Percentiles rank a stretch among this genome's conserved stretches.
These are phyloP conservation scores for Piper betle DNA, from an alignment of 164 flowering plant genomes.

Conservation along the genomic window DNA sequence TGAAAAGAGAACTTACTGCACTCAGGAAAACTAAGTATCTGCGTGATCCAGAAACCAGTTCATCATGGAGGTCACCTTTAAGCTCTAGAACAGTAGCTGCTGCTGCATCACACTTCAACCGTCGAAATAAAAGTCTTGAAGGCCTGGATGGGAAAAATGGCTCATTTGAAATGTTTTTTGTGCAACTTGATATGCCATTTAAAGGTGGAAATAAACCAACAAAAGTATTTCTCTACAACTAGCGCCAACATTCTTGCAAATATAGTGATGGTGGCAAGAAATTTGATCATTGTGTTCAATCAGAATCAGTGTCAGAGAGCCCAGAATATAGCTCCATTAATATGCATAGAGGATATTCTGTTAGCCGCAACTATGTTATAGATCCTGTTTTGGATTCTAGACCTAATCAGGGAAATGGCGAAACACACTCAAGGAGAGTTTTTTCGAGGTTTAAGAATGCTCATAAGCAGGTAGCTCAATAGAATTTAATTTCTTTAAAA, in stretches of 20 bases:
- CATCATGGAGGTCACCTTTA: slow-evolving; percentile 74
- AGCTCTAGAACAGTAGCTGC: slow-evolving; percentile 39
- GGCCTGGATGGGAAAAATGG: slow-evolving; percentile 3
- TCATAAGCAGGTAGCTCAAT: slow-evolving; percentile 12
- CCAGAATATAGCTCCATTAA: slow-evolving; percentile 48
- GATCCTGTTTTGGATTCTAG: slow-evolving; percentile 29
- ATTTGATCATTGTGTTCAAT: slow-evolving; percentile 14
- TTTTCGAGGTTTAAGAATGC: slow-evolving; percentile 12
- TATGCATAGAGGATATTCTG: slow-evolving; percentile 34
- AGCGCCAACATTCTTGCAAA: slow-evolving; percentile 52
- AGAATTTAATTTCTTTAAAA: slow-evolving; percentile 14
- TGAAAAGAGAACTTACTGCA: slow-evolving; percentile 80
- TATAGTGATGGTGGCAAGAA: slow-evolving; percentile 29
- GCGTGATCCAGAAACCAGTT: slow-evolving; percentile 87
- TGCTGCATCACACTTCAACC: slow-evolving; percentile 13
- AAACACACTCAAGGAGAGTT: slow-evolving; percentile 21
- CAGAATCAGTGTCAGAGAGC: slow-evolving; percentile 25
- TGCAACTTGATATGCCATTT: slow-evolving; percentile 8
- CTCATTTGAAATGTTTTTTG: slow-evolving; percentile 8
- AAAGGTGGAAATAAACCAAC: slow-evolving; percentile 12
- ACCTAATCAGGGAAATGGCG: slow-evolving; percentile 36
- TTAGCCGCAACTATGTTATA: slow-evolving; percentile 34
- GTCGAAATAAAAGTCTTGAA: slow-evolving; percentile 9
- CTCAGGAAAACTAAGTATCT: slow-evolving; percentile 71
- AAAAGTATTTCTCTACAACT: slow-evolving; percentile 66